phyloP scores from a whole-genome alignment of 805 yeast species.

The Cyberlindnera lachancei region DNA sequence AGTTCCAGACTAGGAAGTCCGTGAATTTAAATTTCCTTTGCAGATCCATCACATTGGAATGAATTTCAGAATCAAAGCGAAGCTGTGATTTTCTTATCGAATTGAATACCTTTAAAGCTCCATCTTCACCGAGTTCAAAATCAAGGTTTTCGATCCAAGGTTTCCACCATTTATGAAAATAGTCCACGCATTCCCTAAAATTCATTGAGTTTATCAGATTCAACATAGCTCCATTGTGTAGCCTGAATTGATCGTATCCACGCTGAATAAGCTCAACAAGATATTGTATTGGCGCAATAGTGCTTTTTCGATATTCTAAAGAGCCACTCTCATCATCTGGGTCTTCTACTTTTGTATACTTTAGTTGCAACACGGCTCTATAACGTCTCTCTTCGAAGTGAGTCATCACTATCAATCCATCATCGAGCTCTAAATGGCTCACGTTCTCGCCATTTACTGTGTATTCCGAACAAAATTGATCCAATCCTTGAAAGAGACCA shows the following conservation, averaged over 20 bases:
- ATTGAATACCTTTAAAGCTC: slow-evolving; percentile 25
- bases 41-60: slow-evolving; percentile 5
- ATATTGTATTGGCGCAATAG: slow-evolving; percentile 22
- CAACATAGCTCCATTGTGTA: slow-evolving; percentile 19
- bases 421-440: slow-evolving; percentile 22
- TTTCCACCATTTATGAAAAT: slow-evolving; percentile 30
- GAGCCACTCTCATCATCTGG: too few relatives aligned
- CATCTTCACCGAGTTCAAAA: slow-evolving; percentile 25
- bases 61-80: slow-evolving; percentile 8
- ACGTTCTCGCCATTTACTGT: slow-evolving; percentile 12
- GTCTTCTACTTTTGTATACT: slow-evolving; percentile 13
- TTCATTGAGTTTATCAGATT: slow-evolving; percentile 14
- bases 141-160: slow-evolving; percentile 26
- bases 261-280: slow-evolving; percentile 20
- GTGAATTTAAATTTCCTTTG: slow-evolving; percentile 6
- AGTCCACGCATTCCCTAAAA: slow-evolving; percentile 9
- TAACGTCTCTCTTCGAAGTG: slow-evolving; percentile 24
- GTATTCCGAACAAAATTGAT: slow-evolving; percentile 9
- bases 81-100: slow-evolving; percentile 18
- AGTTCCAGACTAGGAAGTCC: slow-evolving; percentile 16
- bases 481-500: slow-evolving; percentile 35
- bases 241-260: slow-evolving; percentile 19
- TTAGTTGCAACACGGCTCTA: slow-evolving; percentile 20
- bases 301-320: slow-evolving; percentile 5
- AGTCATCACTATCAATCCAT: slow-evolving; percentile 21